phyloP scores from a whole-genome alignment of 108 stramenopile species.

The Nitzschia inconspicua region DNA sequence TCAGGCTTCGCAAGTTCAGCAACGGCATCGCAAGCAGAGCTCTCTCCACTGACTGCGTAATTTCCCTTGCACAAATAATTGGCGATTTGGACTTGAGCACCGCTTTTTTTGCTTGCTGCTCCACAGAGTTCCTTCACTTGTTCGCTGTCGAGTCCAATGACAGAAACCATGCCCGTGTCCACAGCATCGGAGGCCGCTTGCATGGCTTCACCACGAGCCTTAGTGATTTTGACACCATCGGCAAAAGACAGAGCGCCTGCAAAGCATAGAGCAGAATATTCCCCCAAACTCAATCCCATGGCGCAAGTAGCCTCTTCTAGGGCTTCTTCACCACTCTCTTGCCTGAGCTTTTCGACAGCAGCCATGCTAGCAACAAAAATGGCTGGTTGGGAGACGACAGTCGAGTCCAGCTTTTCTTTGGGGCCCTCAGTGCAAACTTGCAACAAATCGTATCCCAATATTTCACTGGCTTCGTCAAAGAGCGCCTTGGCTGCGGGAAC shows the following conservation, averaged over 20 bases:
- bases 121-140: constrained; percentile 85
- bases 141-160: constrained; percentile 91
- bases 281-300: constrained; percentile 93
- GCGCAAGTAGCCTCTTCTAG: constrained; percentile 92
- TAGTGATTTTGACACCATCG: constrained; percentile 97
- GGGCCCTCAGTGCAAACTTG: constrained; percentile 89
- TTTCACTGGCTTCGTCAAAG: constrained; percentile 92
- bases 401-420: constrained; percentile 93
- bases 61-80: constrained; percentile 96
- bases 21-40: constrained; percentile 82
- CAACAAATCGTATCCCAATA: constrained; percentile 96
- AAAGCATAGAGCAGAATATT: constrained; percentile 97
- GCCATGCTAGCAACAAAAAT: constrained; percentile 98
- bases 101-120: constrained; percentile 72
- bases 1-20: constrained; percentile 95
- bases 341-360: constrained; percentile 92
- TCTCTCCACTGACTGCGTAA: constrained; percentile 92
- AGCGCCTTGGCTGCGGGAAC: constrained; percentile 93
- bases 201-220: constrained; percentile 97
- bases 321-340: constrained; percentile 86
- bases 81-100: constrained; percentile 86
- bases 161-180: constrained; percentile 94
- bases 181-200: constrained; percentile 94
- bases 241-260: constrained; percentile 95
- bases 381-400: constrained; percentile 95